These are phyloP conservation scores for Apiospora phragmitis DNA, from an alignment of 2,329 filamentous ascomycete species.

Conservation along the genomic window DNA sequence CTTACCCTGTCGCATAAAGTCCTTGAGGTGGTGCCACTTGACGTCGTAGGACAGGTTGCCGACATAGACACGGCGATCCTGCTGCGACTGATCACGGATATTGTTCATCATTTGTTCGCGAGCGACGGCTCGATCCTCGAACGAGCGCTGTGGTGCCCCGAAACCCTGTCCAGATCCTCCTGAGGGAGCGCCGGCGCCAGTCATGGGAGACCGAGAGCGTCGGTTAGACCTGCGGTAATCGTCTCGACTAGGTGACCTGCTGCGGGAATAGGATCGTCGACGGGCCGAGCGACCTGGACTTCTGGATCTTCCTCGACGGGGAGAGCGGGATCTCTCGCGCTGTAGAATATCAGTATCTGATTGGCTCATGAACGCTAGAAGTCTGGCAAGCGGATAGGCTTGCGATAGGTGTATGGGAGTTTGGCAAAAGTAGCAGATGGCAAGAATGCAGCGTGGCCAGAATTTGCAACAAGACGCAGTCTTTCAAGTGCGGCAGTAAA, in stretches of 20 bases:
- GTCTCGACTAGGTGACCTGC: conserved; percentile 76
- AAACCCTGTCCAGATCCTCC: conserved; percentile 67
- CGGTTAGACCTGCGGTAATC: conserved; percentile 74
- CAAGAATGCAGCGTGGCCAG: neutral
- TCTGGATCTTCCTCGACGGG: conserved; percentile 78
- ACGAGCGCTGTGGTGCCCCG: conserved; percentile 70
- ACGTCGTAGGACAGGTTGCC: conserved; percentile 99
- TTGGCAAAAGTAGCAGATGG: neutral
- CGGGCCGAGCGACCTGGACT: conserved; percentile 71
- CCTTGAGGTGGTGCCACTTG: conserved; percentile 99
- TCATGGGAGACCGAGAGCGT: conserved; percentile 83
- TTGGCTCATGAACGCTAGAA: conserved; percentile 18
- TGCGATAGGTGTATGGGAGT: neutral
- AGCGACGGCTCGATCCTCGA: conserved; percentile 79
- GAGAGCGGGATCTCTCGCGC: conserved; percentile 83
- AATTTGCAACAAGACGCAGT: neutral
- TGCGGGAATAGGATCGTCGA: conserved; percentile 78
- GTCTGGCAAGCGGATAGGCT: conserved; percentile 11
- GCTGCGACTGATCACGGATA: conserved; percentile 91
- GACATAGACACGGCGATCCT: conserved; percentile 99
- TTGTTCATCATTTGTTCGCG: conserved; percentile 97
- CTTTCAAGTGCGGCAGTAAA: neutral
- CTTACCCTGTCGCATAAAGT: conserved; percentile 99
- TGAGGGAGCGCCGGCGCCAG: conserved; percentile 66
- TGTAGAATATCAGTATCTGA: conserved; percentile 44